phyloP scores from a whole-genome alignment of 177 flowering plant species.

The Telopea speciosissima region DNA sequence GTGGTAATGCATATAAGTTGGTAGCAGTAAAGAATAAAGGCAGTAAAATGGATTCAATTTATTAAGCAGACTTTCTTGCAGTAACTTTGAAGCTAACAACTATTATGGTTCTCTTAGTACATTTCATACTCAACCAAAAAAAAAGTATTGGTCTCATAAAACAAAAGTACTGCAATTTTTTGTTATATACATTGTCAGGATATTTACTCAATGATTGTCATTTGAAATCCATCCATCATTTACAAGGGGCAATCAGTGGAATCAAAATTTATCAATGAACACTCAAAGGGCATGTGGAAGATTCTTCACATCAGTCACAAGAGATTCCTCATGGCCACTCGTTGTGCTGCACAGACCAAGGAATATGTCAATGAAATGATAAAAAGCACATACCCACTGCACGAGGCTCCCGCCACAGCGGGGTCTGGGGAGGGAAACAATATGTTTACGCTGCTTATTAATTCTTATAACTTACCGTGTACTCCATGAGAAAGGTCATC shows the following conservation, averaged over 20 bases:
- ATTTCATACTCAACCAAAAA: no score
- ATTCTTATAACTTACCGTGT: no score
- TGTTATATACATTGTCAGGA: slow-evolving; percentile 1
- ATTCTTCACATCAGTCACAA: slow-evolving; percentile 27
- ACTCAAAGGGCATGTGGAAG: slow-evolving; percentile 40
- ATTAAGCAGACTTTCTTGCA: neutral
- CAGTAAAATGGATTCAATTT: neutral
- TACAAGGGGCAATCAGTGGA: neutral
- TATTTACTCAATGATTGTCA: neutral
- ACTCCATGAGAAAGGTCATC: no score
- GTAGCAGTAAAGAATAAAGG: no score
- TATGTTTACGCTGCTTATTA: no score
- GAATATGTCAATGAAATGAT: neutral
- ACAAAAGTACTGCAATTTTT: neutral
- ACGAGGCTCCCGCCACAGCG: no score
- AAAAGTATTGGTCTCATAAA: neutral
- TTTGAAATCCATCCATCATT: neutral
- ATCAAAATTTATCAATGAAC: neutral
- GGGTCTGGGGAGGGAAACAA: no score
- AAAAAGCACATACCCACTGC: no score
- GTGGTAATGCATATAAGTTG: no score
- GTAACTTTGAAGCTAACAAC: neutral
- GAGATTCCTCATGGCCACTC: slow-evolving; percentile 43
- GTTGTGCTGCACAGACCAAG: slow-evolving; percentile 33
- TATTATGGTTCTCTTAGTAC: neutral